Evolutionary conservation across 2,329 filamentous ascomycete species (phyloP).

Genomic region (Niveomyces coronatus): DNA sequence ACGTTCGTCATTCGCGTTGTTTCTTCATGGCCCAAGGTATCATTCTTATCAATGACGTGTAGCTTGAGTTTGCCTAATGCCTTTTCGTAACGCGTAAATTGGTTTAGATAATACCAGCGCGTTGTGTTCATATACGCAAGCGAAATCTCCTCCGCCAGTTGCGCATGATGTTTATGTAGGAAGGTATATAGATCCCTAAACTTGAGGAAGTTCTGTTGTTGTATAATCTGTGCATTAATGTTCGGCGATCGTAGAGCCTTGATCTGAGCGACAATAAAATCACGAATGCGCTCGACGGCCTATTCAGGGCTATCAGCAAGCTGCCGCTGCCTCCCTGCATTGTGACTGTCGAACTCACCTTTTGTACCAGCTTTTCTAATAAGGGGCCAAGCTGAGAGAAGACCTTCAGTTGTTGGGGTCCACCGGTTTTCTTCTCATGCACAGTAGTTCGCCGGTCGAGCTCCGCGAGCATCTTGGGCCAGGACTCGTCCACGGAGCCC

Average conservation of each 20-base stretch:
- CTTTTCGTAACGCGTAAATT: slow-evolving; percentile 80
- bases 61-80: slow-evolving; percentile 78
- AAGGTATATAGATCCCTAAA: slow-evolving; percentile 87
- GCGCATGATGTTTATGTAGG: slow-evolving; percentile 67
- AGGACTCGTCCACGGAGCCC: slow-evolving; percentile 79
- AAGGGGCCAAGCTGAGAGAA: slow-evolving; percentile 76
- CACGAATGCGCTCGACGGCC: slow-evolving; percentile 88
- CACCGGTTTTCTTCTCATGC: slow-evolving; percentile 57
- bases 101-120: slow-evolving; percentile 93
- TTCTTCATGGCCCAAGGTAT: slow-evolving; percentile 73
- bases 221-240: slow-evolving; percentile 94
- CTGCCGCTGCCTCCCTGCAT: background rate
- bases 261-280: slow-evolving; percentile 89
- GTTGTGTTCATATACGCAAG: slow-evolving; percentile 97
- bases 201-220: slow-evolving; percentile 80
- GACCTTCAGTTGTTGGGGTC: slow-evolving; percentile 58
- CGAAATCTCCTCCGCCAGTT: slow-evolving; percentile 80
- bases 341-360: slow-evolving; percentile 38
- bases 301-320: slow-evolving; percentile 22
- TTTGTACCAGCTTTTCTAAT: slow-evolving; percentile 71
- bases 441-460: slow-evolving; percentile 67
- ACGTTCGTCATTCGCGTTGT: slow-evolving; percentile 52
- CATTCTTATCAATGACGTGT: slow-evolving; percentile 71
- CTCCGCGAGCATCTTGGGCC: slow-evolving; percentile 74
- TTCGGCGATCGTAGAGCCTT: slow-evolving; percentile 88